Conservation (phyloP, 202 grass and related monocot species). For the Dendrocalamus latiflorus region DNA sequence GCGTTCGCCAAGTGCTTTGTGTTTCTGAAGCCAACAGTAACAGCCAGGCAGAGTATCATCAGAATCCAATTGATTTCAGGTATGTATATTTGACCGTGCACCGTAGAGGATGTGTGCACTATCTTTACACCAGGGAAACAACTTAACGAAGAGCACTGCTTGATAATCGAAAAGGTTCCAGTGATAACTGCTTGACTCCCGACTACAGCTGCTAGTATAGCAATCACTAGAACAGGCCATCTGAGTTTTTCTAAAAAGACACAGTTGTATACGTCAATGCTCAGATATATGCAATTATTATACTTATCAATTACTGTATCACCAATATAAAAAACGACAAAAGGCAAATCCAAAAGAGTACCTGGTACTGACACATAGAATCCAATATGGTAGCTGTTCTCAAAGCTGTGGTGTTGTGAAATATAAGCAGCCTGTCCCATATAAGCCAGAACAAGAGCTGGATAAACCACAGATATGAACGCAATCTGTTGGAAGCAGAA, state of each 20-base stretch:
- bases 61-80: constrained; percentile 97
- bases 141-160: constrained; percentile 80
- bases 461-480: constrained; percentile 85
- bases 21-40: constrained; percentile 87
- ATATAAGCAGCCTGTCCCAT: constrained; percentile 98
- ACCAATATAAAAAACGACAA: neutral
- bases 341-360: constrained; percentile 23
- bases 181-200: constrained; percentile 98
- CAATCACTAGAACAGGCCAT: constrained; percentile 92
- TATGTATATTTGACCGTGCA: constrained; percentile 96
- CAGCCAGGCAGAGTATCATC: constrained; percentile 89
- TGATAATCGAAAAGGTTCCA: constrained; percentile 96
- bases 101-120: constrained; percentile 80
- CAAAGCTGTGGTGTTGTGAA: constrained; percentile 77
- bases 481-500: constrained; percentile 59
- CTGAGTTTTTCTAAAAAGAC: constrained; percentile 72
- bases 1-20: constrained; percentile 88
- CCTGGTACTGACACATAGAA: constrained; percentile 99
- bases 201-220: constrained; percentile 85
- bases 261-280: constrained; percentile 12
- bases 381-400: constrained; percentile 79
- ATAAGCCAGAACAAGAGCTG: constrained; percentile 84
- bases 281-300: neutral
- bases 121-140: constrained; percentile 97
- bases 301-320: neutral